Percentiles rank a stretch among this genome's conserved stretches.
phyloP scores from a whole-genome alignment of 1,284 basidiomycete species.

The Rhodotorula sp. region DNA sequence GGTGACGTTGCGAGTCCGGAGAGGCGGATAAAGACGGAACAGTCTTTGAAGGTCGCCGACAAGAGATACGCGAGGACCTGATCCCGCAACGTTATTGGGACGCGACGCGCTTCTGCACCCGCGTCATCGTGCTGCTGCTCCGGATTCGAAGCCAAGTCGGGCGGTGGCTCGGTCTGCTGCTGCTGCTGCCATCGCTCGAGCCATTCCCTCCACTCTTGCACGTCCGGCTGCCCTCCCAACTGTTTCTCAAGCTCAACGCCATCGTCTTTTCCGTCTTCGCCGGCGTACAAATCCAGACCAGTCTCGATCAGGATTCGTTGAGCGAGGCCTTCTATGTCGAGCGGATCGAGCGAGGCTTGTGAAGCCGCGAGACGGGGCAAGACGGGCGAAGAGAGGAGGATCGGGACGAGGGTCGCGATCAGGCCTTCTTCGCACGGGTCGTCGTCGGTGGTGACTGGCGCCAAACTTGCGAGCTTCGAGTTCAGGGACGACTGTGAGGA shows the following conservation, averaged over 20 bases:
- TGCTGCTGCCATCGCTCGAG: constrained; percentile 23
- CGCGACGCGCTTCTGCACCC: not conserved
- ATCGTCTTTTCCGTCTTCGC: not conserved
- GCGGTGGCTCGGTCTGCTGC: constrained; percentile 19
- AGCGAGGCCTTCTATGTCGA: constrained; percentile 76
- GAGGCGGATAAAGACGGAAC: constrained; percentile 71
- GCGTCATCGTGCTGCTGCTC: not conserved
- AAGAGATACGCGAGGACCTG: constrained; percentile 73
- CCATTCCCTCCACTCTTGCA: constrained; percentile 43
- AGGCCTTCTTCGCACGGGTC: constrained; percentile 43
- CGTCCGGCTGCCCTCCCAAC: constrained; percentile 40
- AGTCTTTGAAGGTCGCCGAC: constrained; percentile 94
- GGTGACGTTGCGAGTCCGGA: not conserved
- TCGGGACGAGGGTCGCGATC: constrained; percentile 55
- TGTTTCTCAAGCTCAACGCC: not conserved
- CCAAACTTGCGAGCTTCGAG: not conserved
- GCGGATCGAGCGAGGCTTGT: constrained; percentile 70
- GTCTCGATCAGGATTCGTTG: not conserved
- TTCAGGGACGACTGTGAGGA: not conserved
- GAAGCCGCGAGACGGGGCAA: constrained; percentile 62
- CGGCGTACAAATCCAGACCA: not conserved
- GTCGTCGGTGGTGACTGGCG: not conserved
- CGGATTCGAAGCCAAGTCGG: not conserved
- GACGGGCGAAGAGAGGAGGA: constrained; percentile 59
- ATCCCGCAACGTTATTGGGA: constrained; percentile 52